These are phyloP conservation scores for Flagelloscypha sp. DNA, from an alignment of 768 basidiomycete genomes.

Conservation along the genomic window DNA sequence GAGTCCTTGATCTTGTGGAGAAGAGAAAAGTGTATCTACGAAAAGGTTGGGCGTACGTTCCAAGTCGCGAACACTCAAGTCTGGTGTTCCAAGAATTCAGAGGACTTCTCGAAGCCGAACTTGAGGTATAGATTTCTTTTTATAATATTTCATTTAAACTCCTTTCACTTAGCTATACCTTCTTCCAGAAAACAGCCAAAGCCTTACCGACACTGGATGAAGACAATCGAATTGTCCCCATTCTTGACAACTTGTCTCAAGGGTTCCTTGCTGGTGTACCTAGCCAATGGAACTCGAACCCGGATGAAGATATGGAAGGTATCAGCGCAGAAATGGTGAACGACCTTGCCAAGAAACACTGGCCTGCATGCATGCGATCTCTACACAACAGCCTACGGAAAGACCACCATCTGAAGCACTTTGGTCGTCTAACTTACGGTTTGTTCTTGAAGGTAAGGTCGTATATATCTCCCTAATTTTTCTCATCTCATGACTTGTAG, in stretches of 20 bases:
- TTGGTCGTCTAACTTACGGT: constrained; percentile 83
- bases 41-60: constrained; percentile 86
- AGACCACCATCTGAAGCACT: constrained; percentile 88
- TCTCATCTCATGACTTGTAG: constrained; percentile 29
- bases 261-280: constrained; percentile 90
- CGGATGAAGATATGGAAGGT: constrained; percentile 46
- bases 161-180: constrained; percentile 1
- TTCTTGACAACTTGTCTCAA: constrained; percentile 85
- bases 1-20: constrained; percentile 87
- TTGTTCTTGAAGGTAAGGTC: constrained; percentile 82
- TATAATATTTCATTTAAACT: not conserved
- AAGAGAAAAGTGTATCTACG: constrained; percentile 70
- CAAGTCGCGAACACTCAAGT: constrained; percentile 65
- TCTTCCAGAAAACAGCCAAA: constrained; percentile 67
- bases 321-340: constrained; percentile 95
- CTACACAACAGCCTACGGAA: constrained; percentile 70
- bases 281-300: constrained; percentile 64
- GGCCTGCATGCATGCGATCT: constrained; percentile 92
- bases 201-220: constrained; percentile 88
- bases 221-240: constrained; percentile 82
- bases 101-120: constrained; percentile 54
- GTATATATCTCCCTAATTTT: constrained; percentile 1
- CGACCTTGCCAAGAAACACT: constrained; percentile 76
- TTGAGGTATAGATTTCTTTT: constrained; percentile 67
- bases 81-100: constrained; percentile 87